Base-by-base conservation (phyloP, 31 red algal species). In the Odonthalia washingtoniensis region DNA sequence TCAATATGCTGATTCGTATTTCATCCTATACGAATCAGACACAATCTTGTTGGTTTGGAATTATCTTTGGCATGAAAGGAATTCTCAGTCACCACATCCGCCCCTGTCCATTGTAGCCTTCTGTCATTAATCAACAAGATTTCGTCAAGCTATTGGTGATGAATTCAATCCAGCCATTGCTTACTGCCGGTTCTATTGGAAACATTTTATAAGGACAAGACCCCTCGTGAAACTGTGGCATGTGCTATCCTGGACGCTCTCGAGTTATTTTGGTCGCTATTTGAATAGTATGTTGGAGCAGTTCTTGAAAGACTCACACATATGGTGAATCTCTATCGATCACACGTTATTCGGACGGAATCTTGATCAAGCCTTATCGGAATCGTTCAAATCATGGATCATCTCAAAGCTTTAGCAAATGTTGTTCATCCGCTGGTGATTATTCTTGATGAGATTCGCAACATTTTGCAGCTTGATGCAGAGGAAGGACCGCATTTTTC, bases 341-440 rank as follows among this genome's bases (percentile, higher is more conserved):
- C 74, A 24, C 44, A 41, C 0, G 44, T 78, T 18, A 72, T 89
- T 46, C 90, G 92, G 18, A 64, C 83, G 65, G 92, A 96, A 75
- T 83, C 92, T 40, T 39, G 96, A 70, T 81, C 53, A 28, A 95
- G 78, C 37, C 77, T 99, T 18, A 57, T 90, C 1, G 79, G 83
- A 6, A 31, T 99, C 5, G 41, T 94, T n/a, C 45, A 83, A 32
- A 61, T 65, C 32, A 77, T 91, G 27, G 53, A 75, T 38, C 49
- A 76, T 40, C 66, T 94, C 14, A 89, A 95, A 31, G 69, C 93
- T 70, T 67, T 91, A 1, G 92, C 94, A 32, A 85, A 63, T 70
- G 88, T 99, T n/a, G 52, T 99, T 4, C 95, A 97, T 72, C 93
- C 97, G 18, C 85, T 99, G 34, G 52, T 92, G 5, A 49, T 89